Percentiles rank a stretch among this genome's conserved stretches.
Evolutionary conservation across 2,329 filamentous ascomycete genomes (phyloP).

Genomic region (Fusarium coffeatum): DNA sequence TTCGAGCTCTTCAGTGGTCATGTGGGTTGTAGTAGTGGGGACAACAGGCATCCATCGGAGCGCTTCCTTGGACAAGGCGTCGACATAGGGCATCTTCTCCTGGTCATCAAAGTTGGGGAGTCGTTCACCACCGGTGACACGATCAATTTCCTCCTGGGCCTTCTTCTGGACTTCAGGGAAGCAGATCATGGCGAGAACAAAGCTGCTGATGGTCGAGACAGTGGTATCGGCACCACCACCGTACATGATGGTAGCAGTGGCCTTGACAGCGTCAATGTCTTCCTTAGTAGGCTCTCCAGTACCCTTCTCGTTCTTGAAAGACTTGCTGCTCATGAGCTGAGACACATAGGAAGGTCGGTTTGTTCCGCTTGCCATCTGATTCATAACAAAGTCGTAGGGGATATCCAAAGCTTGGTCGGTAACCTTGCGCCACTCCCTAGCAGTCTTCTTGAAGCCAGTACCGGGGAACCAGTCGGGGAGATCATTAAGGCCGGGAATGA

Average conservation of each 20-base stretch:
- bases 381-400: slow-evolving; percentile 49
- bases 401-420: slow-evolving; percentile 34
- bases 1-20: slow-evolving; percentile 49
- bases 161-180: slow-evolving; percentile 42
- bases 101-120: slow-evolving; percentile 47
- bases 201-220: slow-evolving; percentile 39
- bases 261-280: slow-evolving; percentile 44
- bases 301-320: slow-evolving; percentile 11
- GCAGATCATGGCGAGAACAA: slow-evolving; percentile 45
- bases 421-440: slow-evolving; percentile 41
- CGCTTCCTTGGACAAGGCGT: slow-evolving; percentile 49
- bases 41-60: slow-evolving; percentile 49
- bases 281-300: slow-evolving; percentile 13
- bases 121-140: slow-evolving; percentile 45
- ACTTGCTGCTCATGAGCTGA: slow-evolving; percentile 37
- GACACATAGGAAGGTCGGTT: slow-evolving; percentile 46
- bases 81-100: slow-evolving; percentile 47
- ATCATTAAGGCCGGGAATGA: slow-evolving; percentile 47
- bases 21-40: slow-evolving; percentile 54
- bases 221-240: slow-evolving; percentile 49
- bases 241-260: slow-evolving; percentile 46
- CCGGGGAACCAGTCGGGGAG: slow-evolving; percentile 50
- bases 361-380: slow-evolving; percentile 41
- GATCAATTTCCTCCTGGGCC: slow-evolving; percentile 47
- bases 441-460: slow-evolving; percentile 47